Evolutionary conservation across 2,329 filamentous ascomycete species (phyloP), one percentile per base, ranked within the genome.

Genomic region (Diaporthe sp.): DNA sequence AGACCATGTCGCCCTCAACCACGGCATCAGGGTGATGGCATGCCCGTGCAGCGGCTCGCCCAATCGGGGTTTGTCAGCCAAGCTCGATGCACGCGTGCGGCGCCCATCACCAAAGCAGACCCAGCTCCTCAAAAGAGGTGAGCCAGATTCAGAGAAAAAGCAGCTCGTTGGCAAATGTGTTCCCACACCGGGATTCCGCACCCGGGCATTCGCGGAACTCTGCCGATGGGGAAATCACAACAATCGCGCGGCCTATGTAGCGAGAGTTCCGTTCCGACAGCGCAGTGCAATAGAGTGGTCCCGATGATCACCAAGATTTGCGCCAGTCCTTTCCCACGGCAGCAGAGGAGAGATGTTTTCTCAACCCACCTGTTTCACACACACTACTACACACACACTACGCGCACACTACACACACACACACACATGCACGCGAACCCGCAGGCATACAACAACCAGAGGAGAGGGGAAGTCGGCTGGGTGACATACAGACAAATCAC

Each of bases 251-350:
- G 47, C 32, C 30, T 44, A 30, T 53, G 47, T n/a, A 68, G 47
- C 63, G 47, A 53, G 44, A 39, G 47, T 39, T 27, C 63, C 32
- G 47, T 68, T 68, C 63, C 63, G 63, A 68, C 32, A 68, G 63
- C 63, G 63, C 63, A 68, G 63, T n/a, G 47, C 22, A 51, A 50
- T 53, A 68, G 47, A 53, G 63, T 68, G 63, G 63, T 68, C 63
- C 63, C 47, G 25, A 53, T 37, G 63, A 53, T 68, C 63, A 32
- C 53, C 63, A 53, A 68, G 63, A 66, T 66, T 53, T 53, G 63
- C 63, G 32, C 39, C 39, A 32, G 27, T 65, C 59, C 59, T 65
- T 30, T 65, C 59, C 15, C 59, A 68, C 47, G 44, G 35, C 63
- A 37, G 47, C 10, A 32, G 63, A 30, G 44, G 39, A n/a, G 35